Base-by-base conservation (phyloP, 1,139 yeast species). In the Sugiyamaella grinbergsii region DNA sequence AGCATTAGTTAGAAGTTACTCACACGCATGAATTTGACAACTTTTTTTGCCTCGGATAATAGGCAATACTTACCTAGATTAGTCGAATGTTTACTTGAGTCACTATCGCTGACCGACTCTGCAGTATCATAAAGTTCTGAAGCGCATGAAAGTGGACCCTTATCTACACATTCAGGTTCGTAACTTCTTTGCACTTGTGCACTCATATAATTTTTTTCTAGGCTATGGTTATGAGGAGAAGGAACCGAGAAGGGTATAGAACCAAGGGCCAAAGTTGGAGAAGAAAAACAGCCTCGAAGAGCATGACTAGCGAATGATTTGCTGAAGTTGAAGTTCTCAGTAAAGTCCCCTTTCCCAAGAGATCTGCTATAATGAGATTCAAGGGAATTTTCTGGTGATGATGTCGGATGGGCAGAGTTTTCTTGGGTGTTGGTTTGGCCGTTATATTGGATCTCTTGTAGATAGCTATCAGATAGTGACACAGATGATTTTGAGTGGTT, bases 61-160 rank as follows among this genome's bases (percentile, higher is more conserved):
- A n/a, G n/a, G n/a, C n/a, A 38, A 15, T 31, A 41, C 45, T 41
- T 41, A 41, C 45, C 36, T 18, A 41, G 15, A 41, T n/a, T 16
- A 23, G 37, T 8, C n/a, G 38, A 41, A n/a, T 29, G 22, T 20
- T 19, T 31, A 18, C 33, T 18, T 22, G 5, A 22, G 18, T 19
- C 15, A 18, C 20, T 28, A 5, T 31, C 37, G 24, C 29, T 6
- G 23, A 22, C 26, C n/a, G 22, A 40, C 4, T 40, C 26, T 7
- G 11, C 28, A 15, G 19, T 10, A 8, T 24, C 19, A 29, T 6
- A 16, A 2, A 28, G 23, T 18, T 16, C 10, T 4, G 23, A 15
- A 15, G 18, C 6, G 34, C 43, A 28, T 40, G 43, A 40, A 40
- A 15, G 26, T 8, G 15, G 20, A 15, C 32, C 36, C n/a, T 29